These are phyloP conservation scores for Orychophragmus violaceus DNA, from an alignment of 345 rosid species.

Conservation along the genomic window DNA sequence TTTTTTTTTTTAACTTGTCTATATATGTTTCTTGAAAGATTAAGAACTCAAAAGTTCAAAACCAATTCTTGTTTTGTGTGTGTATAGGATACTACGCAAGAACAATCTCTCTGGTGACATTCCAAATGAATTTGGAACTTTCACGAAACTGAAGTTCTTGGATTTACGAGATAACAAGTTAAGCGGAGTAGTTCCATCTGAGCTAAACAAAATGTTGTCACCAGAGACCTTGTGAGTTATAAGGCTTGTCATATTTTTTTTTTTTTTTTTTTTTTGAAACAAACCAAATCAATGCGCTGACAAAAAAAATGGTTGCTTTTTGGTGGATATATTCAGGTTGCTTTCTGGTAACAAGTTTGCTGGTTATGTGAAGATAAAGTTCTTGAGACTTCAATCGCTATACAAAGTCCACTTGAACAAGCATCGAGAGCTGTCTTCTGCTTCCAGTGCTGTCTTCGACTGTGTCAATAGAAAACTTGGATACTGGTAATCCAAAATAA, in stretches of 20 bases:
- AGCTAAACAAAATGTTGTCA: constrained; percentile 39
- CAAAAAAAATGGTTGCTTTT: background rate
- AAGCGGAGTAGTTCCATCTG: constrained; percentile 60
- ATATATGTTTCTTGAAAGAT: constrained; percentile 5
- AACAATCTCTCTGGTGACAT: constrained; percentile 60
- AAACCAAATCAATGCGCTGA: background rate
- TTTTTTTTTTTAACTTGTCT: background rate
- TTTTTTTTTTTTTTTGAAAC: constrained; percentile 1
- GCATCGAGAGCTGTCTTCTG: constrained; percentile 27
- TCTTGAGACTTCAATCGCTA: constrained; percentile 47
- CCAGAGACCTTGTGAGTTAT: constrained; percentile 65
- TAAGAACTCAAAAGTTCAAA: background rate
- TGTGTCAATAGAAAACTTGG: constrained; percentile 56
- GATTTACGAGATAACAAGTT: constrained; percentile 71
- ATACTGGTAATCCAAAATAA: constrained; percentile 40
- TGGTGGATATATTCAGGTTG: constrained; percentile 49
- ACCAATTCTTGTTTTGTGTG: background rate
- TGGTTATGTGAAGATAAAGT: constrained; percentile 42
- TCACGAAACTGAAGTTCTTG: constrained; percentile 48
- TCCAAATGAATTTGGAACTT: constrained; percentile 61
- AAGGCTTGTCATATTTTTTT: background rate
- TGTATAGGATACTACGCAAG: constrained; percentile 42
- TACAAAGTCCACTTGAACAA: constrained; percentile 53
- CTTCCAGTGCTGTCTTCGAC: constrained; percentile 12
- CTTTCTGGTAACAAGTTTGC: constrained; percentile 63